A percentile compares a stretch with the other conserved stretches of the same genome.
Conservation (phyloP, 495 filamentous ascomycete genomes). For the Aspergillus taichungensis region DNA sequence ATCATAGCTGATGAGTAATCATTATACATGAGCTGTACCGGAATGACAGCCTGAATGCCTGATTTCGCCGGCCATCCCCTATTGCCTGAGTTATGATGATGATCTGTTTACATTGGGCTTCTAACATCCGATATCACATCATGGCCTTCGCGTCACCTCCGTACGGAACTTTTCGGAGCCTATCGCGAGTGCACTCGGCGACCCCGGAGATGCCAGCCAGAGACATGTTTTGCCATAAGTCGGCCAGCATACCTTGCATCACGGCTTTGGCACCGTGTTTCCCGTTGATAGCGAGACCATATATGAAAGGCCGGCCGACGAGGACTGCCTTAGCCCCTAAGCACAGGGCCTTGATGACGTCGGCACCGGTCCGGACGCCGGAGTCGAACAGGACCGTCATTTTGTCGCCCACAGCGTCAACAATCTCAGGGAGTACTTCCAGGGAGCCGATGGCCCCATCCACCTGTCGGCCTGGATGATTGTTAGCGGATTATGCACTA, state of each 20-base stretch:
- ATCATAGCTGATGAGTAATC: no score
- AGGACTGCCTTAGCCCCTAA: constrained; percentile 84
- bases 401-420: constrained; percentile 45
- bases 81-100: neutral
- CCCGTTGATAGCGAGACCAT: constrained; percentile 60
- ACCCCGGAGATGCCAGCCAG: constrained; percentile 46
- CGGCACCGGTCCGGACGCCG: constrained; percentile 51
- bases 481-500: neutral
- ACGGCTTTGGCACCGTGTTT: constrained; percentile 50
- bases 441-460: constrained; percentile 57
- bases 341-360: constrained; percentile 78
- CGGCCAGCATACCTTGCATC: constrained; percentile 46
- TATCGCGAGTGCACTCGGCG: constrained; percentile 40
- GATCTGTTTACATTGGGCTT: neutral
- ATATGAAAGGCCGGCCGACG: constrained; percentile 79
- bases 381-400: constrained; percentile 56
- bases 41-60: neutral
- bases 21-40: no score
- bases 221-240: constrained; percentile 53
- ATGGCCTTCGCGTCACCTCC: constrained; percentile 42
- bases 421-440: constrained; percentile 57
- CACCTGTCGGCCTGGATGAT: constrained; percentile 45
- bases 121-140: constrained; percentile 15
- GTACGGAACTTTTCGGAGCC: constrained; percentile 45
- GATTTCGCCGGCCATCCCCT: neutral